phyloP scores from a whole-genome alignment of 2,329 filamentous ascomycete genomes.

The Calonectria honghensis region DNA sequence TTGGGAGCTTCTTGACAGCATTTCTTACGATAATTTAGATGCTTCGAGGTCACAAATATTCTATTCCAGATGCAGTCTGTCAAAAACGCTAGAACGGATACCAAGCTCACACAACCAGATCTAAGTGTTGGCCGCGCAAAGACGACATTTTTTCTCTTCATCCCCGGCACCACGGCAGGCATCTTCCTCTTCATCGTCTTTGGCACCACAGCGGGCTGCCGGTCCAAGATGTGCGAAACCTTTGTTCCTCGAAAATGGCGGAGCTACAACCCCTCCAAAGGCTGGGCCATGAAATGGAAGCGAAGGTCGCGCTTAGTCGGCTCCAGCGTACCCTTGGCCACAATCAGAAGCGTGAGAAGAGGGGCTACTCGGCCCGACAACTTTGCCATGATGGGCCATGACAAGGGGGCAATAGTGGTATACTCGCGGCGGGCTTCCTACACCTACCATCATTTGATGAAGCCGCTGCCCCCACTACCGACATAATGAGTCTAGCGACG shows the following conservation, averaged over 20 bases:
- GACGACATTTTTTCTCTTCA: constrained; percentile 4
- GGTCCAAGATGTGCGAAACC: constrained; percentile 13
- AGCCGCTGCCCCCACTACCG: background rate
- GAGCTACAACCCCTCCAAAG: background rate
- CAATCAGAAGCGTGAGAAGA: background rate
- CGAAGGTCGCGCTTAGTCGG: background rate
- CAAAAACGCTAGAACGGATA: background rate
- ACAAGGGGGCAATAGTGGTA: background rate
- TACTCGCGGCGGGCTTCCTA: background rate
- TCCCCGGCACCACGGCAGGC: constrained; percentile 12
- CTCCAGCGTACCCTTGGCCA: background rate
- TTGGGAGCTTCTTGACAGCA: too few species aligned
- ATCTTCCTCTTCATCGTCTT: constrained; percentile 15
- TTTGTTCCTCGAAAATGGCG: constrained; percentile 10
- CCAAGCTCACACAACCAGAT: background rate
- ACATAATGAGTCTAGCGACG: background rate
- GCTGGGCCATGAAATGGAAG: constrained; percentile 1
- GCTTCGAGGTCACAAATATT: constrained; percentile 7
- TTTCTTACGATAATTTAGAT: background rate
- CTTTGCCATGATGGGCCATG: background rate
- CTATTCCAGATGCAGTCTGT: constrained; percentile 16
- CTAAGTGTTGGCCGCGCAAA: background rate
- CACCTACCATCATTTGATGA: background rate
- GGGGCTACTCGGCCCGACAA: background rate
- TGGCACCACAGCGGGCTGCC: constrained; percentile 11